Evolutionary conservation across 1,139 yeast genomes (phyloP).

Genomic region (Yamadazyma kanchanaburiensis): DNA sequence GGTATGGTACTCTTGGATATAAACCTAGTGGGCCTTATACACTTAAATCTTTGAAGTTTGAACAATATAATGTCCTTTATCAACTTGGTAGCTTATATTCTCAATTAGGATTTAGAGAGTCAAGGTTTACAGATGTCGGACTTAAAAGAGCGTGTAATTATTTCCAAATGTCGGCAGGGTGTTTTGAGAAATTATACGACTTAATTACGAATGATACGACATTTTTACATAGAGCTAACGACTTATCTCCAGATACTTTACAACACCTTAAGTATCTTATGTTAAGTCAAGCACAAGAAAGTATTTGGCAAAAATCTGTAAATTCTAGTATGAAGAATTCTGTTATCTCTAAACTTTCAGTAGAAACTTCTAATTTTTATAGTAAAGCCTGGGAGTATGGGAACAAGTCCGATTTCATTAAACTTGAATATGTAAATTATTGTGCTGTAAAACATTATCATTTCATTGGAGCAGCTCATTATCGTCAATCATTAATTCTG

Average conservation of each 20-base stretch:
- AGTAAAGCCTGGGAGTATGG: conserved; percentile 42
- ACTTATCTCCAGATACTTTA: conserved; percentile 26
- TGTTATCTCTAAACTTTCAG: conserved; percentile 60
- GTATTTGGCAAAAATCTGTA: conserved; percentile 75
- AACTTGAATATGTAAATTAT: conserved; percentile 64
- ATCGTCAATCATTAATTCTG: conserved; percentile 52
- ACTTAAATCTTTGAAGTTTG: conserved; percentile 49
- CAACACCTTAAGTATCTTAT: conserved; percentile 38
- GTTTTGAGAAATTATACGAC: conserved; percentile 41
- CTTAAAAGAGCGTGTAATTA: conserved; percentile 59
- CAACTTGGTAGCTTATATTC: conserved; percentile 69
- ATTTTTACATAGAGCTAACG: conserved; percentile 11
- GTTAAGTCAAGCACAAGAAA: conserved; percentile 87
- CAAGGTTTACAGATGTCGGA: conserved; percentile 49
- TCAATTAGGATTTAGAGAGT: conserved; percentile 45
- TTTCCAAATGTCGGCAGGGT: conserved; percentile 73
- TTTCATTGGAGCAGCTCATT: conserved; percentile 69
- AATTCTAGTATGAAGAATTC: conserved; percentile 56
- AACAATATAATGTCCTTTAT: conserved; percentile 58
- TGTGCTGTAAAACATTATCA: conserved; percentile 56
- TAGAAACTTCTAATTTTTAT: conserved; percentile 61
- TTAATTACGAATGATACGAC: conserved; percentile 6
- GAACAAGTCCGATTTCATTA: conserved; percentile 47
- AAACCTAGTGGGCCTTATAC: conserved; percentile 40
- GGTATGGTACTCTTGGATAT: conserved; percentile 69